Base-by-base conservation (phyloP, 108 stramenopile species). In the Cyclotella distinguenda region DNA sequence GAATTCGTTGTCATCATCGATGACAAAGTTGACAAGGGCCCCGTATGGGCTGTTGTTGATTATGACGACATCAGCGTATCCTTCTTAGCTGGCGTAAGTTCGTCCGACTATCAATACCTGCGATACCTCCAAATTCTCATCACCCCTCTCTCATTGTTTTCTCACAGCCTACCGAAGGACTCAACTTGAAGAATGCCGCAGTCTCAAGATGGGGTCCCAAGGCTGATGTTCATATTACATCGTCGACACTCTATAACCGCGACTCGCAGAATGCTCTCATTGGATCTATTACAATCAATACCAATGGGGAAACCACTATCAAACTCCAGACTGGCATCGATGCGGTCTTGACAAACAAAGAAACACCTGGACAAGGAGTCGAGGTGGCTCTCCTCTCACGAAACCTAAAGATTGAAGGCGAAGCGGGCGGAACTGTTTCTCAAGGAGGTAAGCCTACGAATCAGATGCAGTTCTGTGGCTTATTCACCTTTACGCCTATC, bases 361-460 rank as follows among this genome's bases (percentile, higher is more conserved):
- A 83, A 6, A 50, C 62, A 52, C 80, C 78, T 22, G 78, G 74
- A 34, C 62, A 72, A 44, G 85, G 82, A 16, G 80, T 79, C 11
- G 86, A 87, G 55, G 73, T 87, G n/a, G 84, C 80, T 9, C 34
- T 84, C 22, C 67, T 85, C 28, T 74, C 70, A 19, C 79, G 86
- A n/a, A 85, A 82, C 25, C 81, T 87, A 62, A 69, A 78, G 27
- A 81, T 87, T 69, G 62, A 80, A 49, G 85, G 77, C 22, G 53
- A 62, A 21, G 25, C 39, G 30, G 67, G 67, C 16, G 78, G 73
- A 4, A 60, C 71, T 26, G 65, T 38, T 49, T 33, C 35, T 16
- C 56, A 66, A 23, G 86, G 83, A 36, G 79, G n/a, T n/a, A n/a
- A n/a, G n/a, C n/a, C n/a, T n/a, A n/a, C n/a, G n/a, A n/a, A n/a